A percentile compares a stretch with the other conserved stretches of the same genome.
Evolutionary conservation across 1,139 yeast species (phyloP).

Genomic region (Magnusiomyces sp.): DNA sequence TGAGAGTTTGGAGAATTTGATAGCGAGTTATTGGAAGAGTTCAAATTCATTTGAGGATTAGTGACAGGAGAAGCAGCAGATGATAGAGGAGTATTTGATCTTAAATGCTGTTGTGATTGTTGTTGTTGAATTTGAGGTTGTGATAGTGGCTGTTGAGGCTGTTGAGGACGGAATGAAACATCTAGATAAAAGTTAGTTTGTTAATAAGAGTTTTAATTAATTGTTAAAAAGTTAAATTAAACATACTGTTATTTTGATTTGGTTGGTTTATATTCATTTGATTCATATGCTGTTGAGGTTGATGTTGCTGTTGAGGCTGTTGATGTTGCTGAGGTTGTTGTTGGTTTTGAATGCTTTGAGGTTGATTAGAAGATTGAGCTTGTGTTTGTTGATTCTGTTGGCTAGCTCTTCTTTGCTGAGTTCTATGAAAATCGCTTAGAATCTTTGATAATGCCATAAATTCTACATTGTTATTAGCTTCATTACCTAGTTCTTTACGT

Average conservation of each 20-base stretch:
- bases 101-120: not conserved
- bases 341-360: not conserved
- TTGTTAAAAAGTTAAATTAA: too few relatives aligned
- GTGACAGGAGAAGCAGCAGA: constrained; percentile 5
- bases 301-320: not conserved
- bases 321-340: not conserved
- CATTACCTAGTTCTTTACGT: not conserved
- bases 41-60: not conserved
- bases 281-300: not conserved
- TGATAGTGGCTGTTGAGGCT: not conserved
- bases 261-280: not conserved
- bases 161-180: not conserved
- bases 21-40: not conserved
- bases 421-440: not conserved
- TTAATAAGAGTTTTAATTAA: too few relatives aligned
- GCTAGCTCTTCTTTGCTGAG: too few relatives aligned
- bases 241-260: not conserved
- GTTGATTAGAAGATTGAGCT: not conserved
- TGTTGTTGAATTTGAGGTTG: not conserved
- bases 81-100: not conserved
- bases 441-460: not conserved
- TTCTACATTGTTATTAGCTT: not conserved
- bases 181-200: too few relatives aligned
- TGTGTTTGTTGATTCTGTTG: not conserved
- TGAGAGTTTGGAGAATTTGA: constrained; percentile 5